Evolutionary conservation across 1,284 basidiomycete genomes (phyloP), one percentile per base, ranked within the genome.

Genomic region (Boletus coffeatus): DNA sequence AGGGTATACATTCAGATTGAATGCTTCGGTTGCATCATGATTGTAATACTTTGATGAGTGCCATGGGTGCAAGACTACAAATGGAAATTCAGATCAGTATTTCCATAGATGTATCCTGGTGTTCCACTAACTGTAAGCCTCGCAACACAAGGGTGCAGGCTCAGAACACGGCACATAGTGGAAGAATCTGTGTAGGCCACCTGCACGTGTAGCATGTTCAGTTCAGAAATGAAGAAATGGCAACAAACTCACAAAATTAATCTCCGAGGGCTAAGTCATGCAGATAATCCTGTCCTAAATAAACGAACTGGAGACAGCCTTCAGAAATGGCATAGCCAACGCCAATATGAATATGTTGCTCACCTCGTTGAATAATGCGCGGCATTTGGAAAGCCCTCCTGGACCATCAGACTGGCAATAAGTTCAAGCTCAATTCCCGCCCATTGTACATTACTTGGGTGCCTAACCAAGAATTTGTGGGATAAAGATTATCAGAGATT

Each of bases 111-210:
- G 53, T 81, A 76, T 0, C 82, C 82, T 1, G 70, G 69, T 1
- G 81, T 83, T 11, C 75, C 79, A 63, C 85, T 83, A 36, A 72
- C 83, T 36, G 72, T 74, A 63, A 86, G 83, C 21, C 86, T 73
- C 11, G 84, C 71, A 4, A 80, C 74, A 62, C 85, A 85, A 10
- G 55, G 34, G 6, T 56, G 5, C 2, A 37, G 8, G 11, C 34
- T 56, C 32, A 56, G 18, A 13, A 85, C 82, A 3, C 85, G 84
- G 29, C 29, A 29, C 6, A 7, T 29, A 29, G 29, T 29, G 13
- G 84, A 87, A 63, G 83, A 87, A 62, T 85, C 84, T 0, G 85
- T 84, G 66, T 87, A 88, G 11, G 83, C 77, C 5, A 87, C 78
- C 82, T 84, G 56, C 16, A 39, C 64, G 18, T 37, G 5, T 7